Base-by-base conservation (phyloP, 352 stramenopile genomes). In the Plasmopara viticola region DNA sequence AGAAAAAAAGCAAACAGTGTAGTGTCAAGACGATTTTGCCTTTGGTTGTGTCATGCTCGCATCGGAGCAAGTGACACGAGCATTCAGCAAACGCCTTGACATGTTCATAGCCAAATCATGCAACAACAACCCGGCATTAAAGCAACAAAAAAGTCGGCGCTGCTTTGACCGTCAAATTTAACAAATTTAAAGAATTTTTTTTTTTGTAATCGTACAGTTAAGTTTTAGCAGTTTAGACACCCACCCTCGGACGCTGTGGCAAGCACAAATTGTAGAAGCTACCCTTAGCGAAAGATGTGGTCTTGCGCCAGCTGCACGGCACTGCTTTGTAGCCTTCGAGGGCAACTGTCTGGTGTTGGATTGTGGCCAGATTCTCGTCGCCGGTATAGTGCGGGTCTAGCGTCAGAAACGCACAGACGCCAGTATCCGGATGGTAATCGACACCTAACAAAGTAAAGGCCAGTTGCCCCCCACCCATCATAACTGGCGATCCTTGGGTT, bases 401-500 rank as follows among this genome's bases (percentile, higher is more conserved):
- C 29, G 88, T 87, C 33, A 95, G 66, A 62, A 94, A 84, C 14
- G 74, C 70, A 40, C 73, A 85, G 18, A 89, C 75, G 20, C 66
- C 70, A n/a, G 62, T 69, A 9, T 60, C 54, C 2, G 65, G 65
- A 37, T 90, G 82, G 49, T 81, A 92, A 53, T 83, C 69, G 7
- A 95, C 80, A 38, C 84, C 84, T 29, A 95, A 48, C 12, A 92
- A 39, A 6, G 83, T 95, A 66, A 92, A 92, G 41, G 84, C 84
- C 43, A 95, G 67, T 35, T 84, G 70, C 1, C 77, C 83, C 25
- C 84, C 82, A 17, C 84, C 80, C 67, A 95, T 90, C 84, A 95
- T 95, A 20, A 95, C 81, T 2, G 84, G 84, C 30, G 81, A 89
- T 15, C 82, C 84, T 38, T 94, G 76, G 2, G 66, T 77, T 40